Base-by-base conservation (phyloP, 2,329 filamentous ascomycete species). In the Colletotrichum simmondsii region DNA sequence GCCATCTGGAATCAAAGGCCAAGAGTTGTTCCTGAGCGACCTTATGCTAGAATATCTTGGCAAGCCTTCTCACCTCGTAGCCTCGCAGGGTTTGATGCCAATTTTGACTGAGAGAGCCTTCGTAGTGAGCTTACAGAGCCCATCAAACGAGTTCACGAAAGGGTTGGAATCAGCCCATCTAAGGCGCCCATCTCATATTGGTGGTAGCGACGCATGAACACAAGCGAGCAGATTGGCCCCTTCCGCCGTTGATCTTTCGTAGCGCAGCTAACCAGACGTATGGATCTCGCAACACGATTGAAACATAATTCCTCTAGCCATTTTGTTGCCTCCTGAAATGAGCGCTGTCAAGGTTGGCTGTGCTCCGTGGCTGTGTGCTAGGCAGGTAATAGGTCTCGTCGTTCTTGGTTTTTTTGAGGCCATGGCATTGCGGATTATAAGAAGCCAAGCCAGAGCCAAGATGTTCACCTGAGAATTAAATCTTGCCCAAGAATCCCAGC, bases 331-430 rank as follows among this genome's bases (percentile, higher is more conserved):
- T 24, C 26, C 42, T 53, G 54, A 26, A n/a, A 46, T 54, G 42
- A 66, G 22, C 26, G 53, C 35, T 24, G 24, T 32, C 49, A 24
- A 59, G 22, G 53, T 42, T 37, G 54, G 37, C 42, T 49, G 35
- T 30, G 7, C 49, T 49, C n/a, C 26, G 53, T 71, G 70, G 70
- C 66, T 72, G 70, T 72, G 70, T 60, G 54, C 70, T 72, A 66
- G 66, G 66, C 60, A 72, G 35, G 24, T 6, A 35, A 52, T 56
- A 56, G 70, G 35, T 56, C 46, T 54, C 62, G 52, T 64, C 60
- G 11, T 35, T 10, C 37, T 16, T 42, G 4, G 4, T 16, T 8
- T 42, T 65, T n/a, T 22, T 14, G 26, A 35, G 52, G 52, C 37
- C 42, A 49, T 24, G 22, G 16, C 46, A 14, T 11, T 22, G 37